Base-by-base conservation (phyloP, 2,329 filamentous ascomycete species). In the Boeremia lycopersici region DNA sequence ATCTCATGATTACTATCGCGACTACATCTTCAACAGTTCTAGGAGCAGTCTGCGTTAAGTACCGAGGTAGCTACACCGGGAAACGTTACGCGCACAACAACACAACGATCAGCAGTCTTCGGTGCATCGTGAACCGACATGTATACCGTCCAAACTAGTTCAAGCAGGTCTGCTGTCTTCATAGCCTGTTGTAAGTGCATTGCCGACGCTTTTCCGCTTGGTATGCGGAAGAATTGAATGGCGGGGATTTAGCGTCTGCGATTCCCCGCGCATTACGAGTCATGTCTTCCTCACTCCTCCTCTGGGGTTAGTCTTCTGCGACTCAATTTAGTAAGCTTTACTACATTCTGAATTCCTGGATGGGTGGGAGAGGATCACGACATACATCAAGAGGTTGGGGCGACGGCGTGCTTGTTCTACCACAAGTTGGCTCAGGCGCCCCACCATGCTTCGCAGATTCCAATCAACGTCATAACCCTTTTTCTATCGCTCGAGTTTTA, bases 221-320 rank as follows among this genome's bases (percentile, higher is more conserved):
- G 28, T 45, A 28, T 26, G 45, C 51, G 45, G 45, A 44, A 30
- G 34, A 47, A 44, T 38, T 49, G 29, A 17, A 30, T 25, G 39
- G 44, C 19, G 30, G 40, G 46, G 34, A 45, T 35, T 31, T 35
- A 49, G 40, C 41, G 45, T 10, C 15, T 17, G 51, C 51, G 39
- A 28, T 48, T 54, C 40, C 51, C 44, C 44, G 38, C 43, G 38
- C 50, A 25, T 31, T 30, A n/a, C 43, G 50, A 43, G 43, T 47
- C 50, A 48, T 43, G 44, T 12, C 12, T 38, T 13, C 9, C 15
- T 30, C 2, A 17, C 6, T 28, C 8, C 1, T 31, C 5, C 23
- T 39, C 4, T 8, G 11, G 6, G 7, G 7, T 31, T 9, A 15
- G 4, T 33, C 2, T 9, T 33, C 17, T 33, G 29, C 17, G 28